A percentile compares a stretch with the other conserved stretches of the same genome.
These are phyloP conservation scores for Daedalea quercina DNA, from an alignment of 768 basidiomycete species.

Conservation along the genomic window DNA sequence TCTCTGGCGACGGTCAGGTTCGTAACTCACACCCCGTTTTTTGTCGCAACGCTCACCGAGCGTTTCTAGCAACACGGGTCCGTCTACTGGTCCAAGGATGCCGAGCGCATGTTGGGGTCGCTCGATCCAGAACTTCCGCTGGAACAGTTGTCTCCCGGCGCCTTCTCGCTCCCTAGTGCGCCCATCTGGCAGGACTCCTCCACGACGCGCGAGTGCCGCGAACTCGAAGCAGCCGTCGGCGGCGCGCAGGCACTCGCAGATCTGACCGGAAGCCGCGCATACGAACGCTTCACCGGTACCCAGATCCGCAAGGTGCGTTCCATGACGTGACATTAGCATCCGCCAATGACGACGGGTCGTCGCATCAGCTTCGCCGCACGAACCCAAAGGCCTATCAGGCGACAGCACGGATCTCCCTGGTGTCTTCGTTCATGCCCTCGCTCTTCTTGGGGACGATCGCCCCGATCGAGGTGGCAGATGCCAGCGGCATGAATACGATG, in stretches of 20 bases:
- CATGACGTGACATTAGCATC: slow-evolving; percentile 1
- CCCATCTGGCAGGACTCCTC: slow-evolving; percentile 94
- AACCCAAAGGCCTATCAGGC: slow-evolving; percentile 47
- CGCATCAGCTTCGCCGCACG: slow-evolving; percentile 46
- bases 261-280: slow-evolving; percentile 75
- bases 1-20: slow-evolving; percentile 81
- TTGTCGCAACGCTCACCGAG: not conserved
- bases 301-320: slow-evolving; percentile 68
- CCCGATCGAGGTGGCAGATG: slow-evolving; percentile 82
- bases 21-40: not conserved
- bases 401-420: slow-evolving; percentile 67
- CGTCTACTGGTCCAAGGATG: slow-evolving; percentile 68
- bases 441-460: slow-evolving; percentile 74
- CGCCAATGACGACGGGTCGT: slow-evolving; percentile 6
- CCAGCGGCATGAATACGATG: slow-evolving; percentile 90
- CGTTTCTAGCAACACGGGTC: slow-evolving; percentile 78
- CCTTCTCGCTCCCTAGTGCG: slow-evolving; percentile 61
- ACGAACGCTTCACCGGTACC: slow-evolving; percentile 83
- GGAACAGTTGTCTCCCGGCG: slow-evolving; percentile 52
- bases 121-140: slow-evolving; percentile 48
- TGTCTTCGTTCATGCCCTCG: slow-evolving; percentile 79
- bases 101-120: slow-evolving; percentile 42
- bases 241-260: slow-evolving; percentile 68
- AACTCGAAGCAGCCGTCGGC: slow-evolving; percentile 60
- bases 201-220: slow-evolving; percentile 66